Conservation (phyloP, 352 stramenopile species). For the Lagenidium giganteum region DNA sequence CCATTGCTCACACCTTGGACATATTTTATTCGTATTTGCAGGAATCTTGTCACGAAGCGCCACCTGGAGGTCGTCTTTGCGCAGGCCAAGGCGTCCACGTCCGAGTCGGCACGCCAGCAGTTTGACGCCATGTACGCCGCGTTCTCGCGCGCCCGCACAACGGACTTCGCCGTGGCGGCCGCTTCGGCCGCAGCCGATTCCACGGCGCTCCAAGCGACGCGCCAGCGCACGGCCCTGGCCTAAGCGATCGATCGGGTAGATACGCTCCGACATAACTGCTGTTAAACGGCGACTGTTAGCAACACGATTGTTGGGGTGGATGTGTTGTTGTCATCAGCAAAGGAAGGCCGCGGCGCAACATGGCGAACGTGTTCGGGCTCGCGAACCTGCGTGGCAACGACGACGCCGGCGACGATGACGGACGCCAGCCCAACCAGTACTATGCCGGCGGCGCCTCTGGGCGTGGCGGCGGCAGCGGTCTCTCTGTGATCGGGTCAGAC, state of each 20-base stretch:
- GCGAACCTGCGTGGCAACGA: slow-evolving; percentile 51
- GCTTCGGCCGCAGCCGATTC: slow-evolving; percentile 34
- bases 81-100: slow-evolving; percentile 67
- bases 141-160: slow-evolving; percentile 69
- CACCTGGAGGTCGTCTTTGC: slow-evolving; percentile 67
- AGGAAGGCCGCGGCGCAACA: slow-evolving; percentile 13
- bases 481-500: slow-evolving; percentile 64
- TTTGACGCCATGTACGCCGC: slow-evolving; percentile 68
- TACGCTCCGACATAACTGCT: too few species aligned
- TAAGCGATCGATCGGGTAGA: slow-evolving; percentile 17
- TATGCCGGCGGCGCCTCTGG: slow-evolving; percentile 65
- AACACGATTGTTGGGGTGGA: neutral
- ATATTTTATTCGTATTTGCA: neutral
- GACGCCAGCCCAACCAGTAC: slow-evolving; percentile 51
- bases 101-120: slow-evolving; percentile 38
- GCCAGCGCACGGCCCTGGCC: slow-evolving; percentile 66
- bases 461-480: slow-evolving; percentile 64
- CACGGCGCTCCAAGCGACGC: slow-evolving; percentile 47
- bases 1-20: slow-evolving; percentile 2
- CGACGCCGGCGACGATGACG: slow-evolving; percentile 25
- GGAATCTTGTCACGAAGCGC: slow-evolving; percentile 40
- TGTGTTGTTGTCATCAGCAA: too few species aligned
- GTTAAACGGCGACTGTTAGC: slow-evolving; percentile 1
- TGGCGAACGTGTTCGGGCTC: slow-evolving; percentile 82
- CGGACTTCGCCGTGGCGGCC: slow-evolving; percentile 56